Evolutionary conservation across 2,329 filamentous ascomycete species (phyloP).

Genomic region (Berkeleyomyces basicola): DNA sequence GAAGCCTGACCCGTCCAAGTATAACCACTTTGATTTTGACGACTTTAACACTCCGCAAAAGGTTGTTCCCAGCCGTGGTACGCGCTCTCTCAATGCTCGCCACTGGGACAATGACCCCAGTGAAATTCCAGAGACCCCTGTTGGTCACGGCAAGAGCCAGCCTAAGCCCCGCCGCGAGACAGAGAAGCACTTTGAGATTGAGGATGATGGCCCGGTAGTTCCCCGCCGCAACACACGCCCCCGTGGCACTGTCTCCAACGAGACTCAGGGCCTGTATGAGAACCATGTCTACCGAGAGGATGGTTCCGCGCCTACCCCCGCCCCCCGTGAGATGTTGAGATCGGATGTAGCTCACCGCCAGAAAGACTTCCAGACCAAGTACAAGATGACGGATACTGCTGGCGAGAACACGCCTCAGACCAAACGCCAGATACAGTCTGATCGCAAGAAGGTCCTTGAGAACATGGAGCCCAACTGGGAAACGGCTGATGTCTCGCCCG

Average conservation of each 20-base stretch:
- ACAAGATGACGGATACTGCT: slow-evolving; percentile 54
- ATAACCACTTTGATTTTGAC: slow-evolving; percentile 37
- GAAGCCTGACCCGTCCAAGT: slow-evolving; percentile 11
- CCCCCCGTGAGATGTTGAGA: slow-evolving; percentile 20
- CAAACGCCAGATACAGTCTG: slow-evolving; percentile 33
- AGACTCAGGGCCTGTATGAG: slow-evolving; percentile 41
- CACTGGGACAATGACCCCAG: slow-evolving; percentile 58
- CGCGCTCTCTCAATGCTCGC: slow-evolving; percentile 51
- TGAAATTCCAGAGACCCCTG: slow-evolving; percentile 33
- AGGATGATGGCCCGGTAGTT: slow-evolving; percentile 40
- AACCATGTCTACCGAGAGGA: slow-evolving; percentile 55
- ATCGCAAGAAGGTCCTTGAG: slow-evolving; percentile 52
- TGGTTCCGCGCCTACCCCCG: slow-evolving; percentile 24
- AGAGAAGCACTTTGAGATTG: slow-evolving; percentile 68
- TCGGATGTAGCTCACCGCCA: slow-evolving; percentile 12
- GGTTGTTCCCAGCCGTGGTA: slow-evolving; percentile 38
- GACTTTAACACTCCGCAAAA: slow-evolving; percentile 79
- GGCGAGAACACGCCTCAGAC: slow-evolving; percentile 28
- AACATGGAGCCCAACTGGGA: slow-evolving; percentile 54
- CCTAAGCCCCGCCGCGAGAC: slow-evolving; percentile 60
- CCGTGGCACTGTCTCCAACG: slow-evolving; percentile 46
- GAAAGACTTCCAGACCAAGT: slow-evolving; percentile 59
- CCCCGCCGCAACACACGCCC: slow-evolving; percentile 34
- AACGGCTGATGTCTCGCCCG: slow-evolving; percentile 37
- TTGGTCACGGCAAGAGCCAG: slow-evolving; percentile 34